These are phyloP conservation scores for Rhizopogon salebrosus DNA, from an alignment of 768 basidiomycete genomes.

Conservation along the genomic window DNA sequence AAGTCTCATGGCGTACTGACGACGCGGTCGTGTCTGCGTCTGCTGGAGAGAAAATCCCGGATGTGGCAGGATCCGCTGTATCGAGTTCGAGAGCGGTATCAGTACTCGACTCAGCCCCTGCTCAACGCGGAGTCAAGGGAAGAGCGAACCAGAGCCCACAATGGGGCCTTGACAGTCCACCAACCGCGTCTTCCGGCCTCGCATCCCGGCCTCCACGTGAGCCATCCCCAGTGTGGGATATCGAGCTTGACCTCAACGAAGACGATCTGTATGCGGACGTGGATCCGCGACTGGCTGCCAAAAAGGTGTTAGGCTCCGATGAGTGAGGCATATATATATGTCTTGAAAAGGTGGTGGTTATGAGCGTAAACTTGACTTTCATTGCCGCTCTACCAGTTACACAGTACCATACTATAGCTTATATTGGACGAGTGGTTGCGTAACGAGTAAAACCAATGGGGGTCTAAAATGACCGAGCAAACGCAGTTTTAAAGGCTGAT, in stretches of 20 bases:
- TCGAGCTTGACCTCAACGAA: conserved; percentile 42
- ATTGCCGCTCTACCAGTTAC: neutral
- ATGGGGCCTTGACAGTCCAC: conserved; percentile 51
- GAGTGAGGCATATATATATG: neutral
- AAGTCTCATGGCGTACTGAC: conserved; percentile 6
- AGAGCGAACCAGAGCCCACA: conserved; percentile 42
- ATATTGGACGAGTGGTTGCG: neutral
- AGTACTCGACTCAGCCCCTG: neutral
- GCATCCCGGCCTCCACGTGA: conserved; percentile 12
- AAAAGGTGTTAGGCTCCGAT: neutral
- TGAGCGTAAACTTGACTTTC: neutral
- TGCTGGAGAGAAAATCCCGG: neutral
- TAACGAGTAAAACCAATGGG: neutral
- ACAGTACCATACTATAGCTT: neutral
- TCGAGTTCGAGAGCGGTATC: neutral
- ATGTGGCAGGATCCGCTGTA: neutral
- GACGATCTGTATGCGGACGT: conserved; percentile 1
- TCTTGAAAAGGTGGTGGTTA: neutral
- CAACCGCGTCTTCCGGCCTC: conserved; percentile 6
- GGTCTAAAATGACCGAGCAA: neutral
- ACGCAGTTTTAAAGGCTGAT: neutral
- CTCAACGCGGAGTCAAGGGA: neutral
- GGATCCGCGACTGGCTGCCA: neutral
- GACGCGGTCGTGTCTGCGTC: neutral
- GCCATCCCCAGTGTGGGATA: conserved; percentile 31